phyloP scores from a whole-genome alignment of 2,329 filamentous ascomycete species.

The Periconia sp. region DNA sequence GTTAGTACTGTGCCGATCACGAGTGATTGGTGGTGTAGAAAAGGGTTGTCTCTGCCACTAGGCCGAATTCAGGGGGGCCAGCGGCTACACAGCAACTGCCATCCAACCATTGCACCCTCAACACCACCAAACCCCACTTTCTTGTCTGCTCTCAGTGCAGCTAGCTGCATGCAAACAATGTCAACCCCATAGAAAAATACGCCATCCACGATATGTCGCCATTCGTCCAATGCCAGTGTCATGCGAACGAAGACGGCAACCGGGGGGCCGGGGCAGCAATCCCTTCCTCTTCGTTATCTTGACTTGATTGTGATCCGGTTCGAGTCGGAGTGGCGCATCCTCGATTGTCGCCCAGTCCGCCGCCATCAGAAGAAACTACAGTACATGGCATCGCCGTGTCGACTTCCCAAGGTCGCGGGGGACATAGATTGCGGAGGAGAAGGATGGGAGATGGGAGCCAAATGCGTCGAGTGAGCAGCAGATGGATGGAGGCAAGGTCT shows the following conservation, averaged over 20 bases:
- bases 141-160: constrained; percentile 28
- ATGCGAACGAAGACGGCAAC: constrained; percentile 36
- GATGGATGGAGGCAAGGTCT: constrained; percentile 7
- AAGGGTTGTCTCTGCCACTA: constrained; percentile 15
- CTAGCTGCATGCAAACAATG: constrained; percentile 20
- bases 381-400: constrained; percentile 8
- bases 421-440: constrained; percentile 1
- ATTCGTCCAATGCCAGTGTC: constrained; percentile 33
- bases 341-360: constrained; percentile 9
- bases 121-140: constrained; percentile 26
- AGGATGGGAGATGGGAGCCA: constrained; percentile 18
- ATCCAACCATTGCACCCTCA: constrained; percentile 17
- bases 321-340: constrained; percentile 27
- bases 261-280: constrained; percentile 9
- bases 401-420: not conserved
- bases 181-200: constrained; percentile 8
- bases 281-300: constrained; percentile 14
- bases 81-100: constrained; percentile 14
- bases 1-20: not conserved
- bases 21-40: too few species aligned
- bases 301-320: constrained; percentile 22
- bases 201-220: constrained; percentile 14
- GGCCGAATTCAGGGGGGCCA: constrained; percentile 10
- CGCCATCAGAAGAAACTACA: constrained; percentile 4
- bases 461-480: not conserved